Evolutionary conservation across 805 yeast species (phyloP).

Genomic region (Lipomyces starkeyi): DNA sequence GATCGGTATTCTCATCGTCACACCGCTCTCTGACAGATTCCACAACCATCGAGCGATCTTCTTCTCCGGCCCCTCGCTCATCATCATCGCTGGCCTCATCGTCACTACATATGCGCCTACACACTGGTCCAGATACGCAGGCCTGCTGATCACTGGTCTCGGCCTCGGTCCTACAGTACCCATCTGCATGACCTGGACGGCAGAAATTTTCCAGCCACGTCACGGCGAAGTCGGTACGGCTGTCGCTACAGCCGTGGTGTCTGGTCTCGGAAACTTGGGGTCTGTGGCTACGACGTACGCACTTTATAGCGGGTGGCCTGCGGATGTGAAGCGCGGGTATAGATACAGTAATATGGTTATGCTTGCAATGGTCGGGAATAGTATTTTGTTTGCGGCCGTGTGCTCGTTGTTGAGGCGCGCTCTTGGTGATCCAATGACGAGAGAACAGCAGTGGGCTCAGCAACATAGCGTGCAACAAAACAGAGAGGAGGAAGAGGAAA

Average conservation of each 20-base stretch:
- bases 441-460: constrained; percentile 28
- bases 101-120: constrained; percentile 77
- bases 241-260: constrained; percentile 78
- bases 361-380: constrained; percentile 74
- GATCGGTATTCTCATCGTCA: constrained; percentile 71
- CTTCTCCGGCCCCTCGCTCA: constrained; percentile 64
- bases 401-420: constrained; percentile 45
- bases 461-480: constrained; percentile 17
- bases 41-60: constrained; percentile 64
- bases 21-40: constrained; percentile 79
- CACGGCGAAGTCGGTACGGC: constrained; percentile 89
- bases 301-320: constrained; percentile 86
- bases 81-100: constrained; percentile 75
- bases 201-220: constrained; percentile 48
- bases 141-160: constrained; percentile 79
- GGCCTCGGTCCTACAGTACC: constrained; percentile 94
- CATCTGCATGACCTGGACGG: constrained; percentile 56
- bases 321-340: constrained; percentile 65
- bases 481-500: constrained; percentile 12
- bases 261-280: constrained; percentile 87
- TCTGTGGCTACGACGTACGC: constrained; percentile 87
- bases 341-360: constrained; percentile 82
- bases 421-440: constrained; percentile 47
- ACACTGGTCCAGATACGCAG: constrained; percentile 79
- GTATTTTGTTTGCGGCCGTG: constrained; percentile 60